These are phyloP conservation scores for Draba incana DNA, from an alignment of 345 rosid species.

Conservation along the genomic window DNA sequence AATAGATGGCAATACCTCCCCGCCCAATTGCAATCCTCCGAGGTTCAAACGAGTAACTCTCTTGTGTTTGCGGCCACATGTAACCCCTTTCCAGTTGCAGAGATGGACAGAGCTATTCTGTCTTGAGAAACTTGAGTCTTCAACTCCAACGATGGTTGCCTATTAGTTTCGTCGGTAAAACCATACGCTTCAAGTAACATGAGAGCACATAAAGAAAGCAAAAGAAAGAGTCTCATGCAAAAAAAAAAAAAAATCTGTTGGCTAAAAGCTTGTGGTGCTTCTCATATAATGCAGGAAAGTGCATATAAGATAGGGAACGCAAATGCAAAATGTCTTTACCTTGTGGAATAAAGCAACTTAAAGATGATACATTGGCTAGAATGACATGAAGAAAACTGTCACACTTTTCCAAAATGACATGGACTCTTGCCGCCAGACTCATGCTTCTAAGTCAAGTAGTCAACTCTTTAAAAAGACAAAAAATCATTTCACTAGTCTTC, in stretches of 20 bases:
- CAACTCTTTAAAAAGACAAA: background rate
- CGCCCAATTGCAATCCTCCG: slow-evolving; percentile 1
- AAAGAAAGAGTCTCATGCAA: slow-evolving; percentile 19
- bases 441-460: background rate
- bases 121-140: slow-evolving; percentile 25
- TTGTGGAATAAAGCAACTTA: background rate
- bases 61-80: slow-evolving; percentile 31
- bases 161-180: slow-evolving; percentile 17
- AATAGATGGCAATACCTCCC: slow-evolving; percentile 35
- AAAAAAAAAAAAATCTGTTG: too few species aligned
- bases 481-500: background rate
- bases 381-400: background rate
- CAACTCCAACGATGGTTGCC: slow-evolving; percentile 26
- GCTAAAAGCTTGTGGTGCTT: too few species aligned
- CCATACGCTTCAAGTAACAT: slow-evolving; percentile 22
- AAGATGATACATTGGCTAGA: background rate
- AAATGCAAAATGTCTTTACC: background rate
- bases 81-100: slow-evolving; percentile 41
- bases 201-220: slow-evolving; percentile 10
- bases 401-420: slow-evolving; percentile 2
- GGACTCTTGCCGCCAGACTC: background rate
- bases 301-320: too few species aligned
- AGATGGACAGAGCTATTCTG: slow-evolving; percentile 42
- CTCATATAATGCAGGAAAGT: too few species aligned
- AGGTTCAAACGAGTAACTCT: slow-evolving; percentile 30